Evolutionary conservation across 1,139 yeast species (phyloP), one percentile per base, ranked within the genome.

Genomic region (Zygoascus hellenicus): DNA sequence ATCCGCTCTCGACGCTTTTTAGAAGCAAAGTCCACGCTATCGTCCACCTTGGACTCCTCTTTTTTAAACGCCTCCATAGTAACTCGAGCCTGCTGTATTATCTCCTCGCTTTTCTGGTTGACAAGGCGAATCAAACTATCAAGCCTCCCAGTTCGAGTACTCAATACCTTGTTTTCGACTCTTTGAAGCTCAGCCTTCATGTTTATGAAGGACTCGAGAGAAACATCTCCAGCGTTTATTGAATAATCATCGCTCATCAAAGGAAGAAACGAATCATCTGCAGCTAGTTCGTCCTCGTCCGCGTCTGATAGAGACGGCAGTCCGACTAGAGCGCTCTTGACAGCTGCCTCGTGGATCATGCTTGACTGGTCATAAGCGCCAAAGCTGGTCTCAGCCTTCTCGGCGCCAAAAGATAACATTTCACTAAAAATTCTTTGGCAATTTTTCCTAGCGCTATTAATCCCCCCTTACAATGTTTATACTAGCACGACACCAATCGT

Each of bases 211-310:
- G 29, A 17, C n/a, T 29, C 15, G 7, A 9, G 32, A 13, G 36
- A 15, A 5, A 22, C 11, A 32, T 41, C 19, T 10, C 31, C 32
- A n/a, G 28, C 36, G 10, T 33, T 32, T 28, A 41, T 32, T 3
- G 43, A 41, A 33, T 41, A 41, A n/a, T 41, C 37, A 7, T 31
- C 36, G 19, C 43, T 41, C 6, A 37, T 41, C 14, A 19, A 32
- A 14, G 43, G 43, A n/a, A 41, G 34, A 28, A 41, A 17, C 35
- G 43, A 41, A 2, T 41, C 43, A 22, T 41, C 43, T 10, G 38
- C 43, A 13, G 26, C 14, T 16, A 32, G 43, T 17, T 41, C 32
- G 9, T 28, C 11, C 11, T 36, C 39, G 30, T 36, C 39, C 15
- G 22, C 17, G 22, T 36, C 39, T 13, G 35, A 36, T 13, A 41